phyloP scores from a whole-genome alignment of 108 stramenopile species.

The Stephanodiscus minutulus region DNA sequence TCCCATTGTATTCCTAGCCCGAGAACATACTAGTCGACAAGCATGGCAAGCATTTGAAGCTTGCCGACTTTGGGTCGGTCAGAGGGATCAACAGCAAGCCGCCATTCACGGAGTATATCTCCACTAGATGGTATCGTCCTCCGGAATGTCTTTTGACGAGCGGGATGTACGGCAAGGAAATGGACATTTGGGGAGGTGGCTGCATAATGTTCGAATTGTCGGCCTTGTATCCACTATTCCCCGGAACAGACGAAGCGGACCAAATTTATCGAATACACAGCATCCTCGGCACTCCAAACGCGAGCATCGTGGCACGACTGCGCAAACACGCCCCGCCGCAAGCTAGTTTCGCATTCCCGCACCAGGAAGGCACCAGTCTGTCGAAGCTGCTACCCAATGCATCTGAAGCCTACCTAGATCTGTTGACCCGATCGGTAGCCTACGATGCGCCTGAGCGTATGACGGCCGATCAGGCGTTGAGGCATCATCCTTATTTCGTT shows the following conservation, averaged over 20 bases:
- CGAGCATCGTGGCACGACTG: slow-evolving; percentile 57
- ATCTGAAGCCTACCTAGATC: slow-evolving; percentile 57
- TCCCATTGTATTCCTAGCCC: slow-evolving; percentile 67
- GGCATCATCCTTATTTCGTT: slow-evolving; percentile 71
- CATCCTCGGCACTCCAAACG: slow-evolving; percentile 62
- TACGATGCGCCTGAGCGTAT: slow-evolving; percentile 82
- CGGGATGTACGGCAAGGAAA: slow-evolving; percentile 82
- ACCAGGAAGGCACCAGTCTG: slow-evolving; percentile 71
- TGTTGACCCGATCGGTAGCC: slow-evolving; percentile 61
- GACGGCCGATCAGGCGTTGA: slow-evolving; percentile 65
- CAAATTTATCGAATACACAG: slow-evolving; percentile 82
- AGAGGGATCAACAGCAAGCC: slow-evolving; percentile 78
- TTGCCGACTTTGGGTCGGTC: slow-evolving; percentile 89
- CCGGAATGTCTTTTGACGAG: slow-evolving; percentile 84
- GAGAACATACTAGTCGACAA: slow-evolving; percentile 81
- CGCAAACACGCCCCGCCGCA: slow-evolving; percentile 65
- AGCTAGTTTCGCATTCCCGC: slow-evolving; percentile 66
- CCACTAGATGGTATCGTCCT: slow-evolving; percentile 86
- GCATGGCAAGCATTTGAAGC: slow-evolving; percentile 59
- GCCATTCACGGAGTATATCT: slow-evolving; percentile 89
- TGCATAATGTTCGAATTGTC: slow-evolving; percentile 87
- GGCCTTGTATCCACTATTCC: slow-evolving; percentile 80
- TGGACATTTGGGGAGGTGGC: slow-evolving; percentile 89
- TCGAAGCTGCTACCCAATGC: slow-evolving; percentile 75
- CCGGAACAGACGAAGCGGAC: slow-evolving; percentile 78